These are phyloP conservation scores for Penicillium brasilianum DNA, from an alignment of 2,329 filamentous ascomycete genomes.

Conservation along the genomic window DNA sequence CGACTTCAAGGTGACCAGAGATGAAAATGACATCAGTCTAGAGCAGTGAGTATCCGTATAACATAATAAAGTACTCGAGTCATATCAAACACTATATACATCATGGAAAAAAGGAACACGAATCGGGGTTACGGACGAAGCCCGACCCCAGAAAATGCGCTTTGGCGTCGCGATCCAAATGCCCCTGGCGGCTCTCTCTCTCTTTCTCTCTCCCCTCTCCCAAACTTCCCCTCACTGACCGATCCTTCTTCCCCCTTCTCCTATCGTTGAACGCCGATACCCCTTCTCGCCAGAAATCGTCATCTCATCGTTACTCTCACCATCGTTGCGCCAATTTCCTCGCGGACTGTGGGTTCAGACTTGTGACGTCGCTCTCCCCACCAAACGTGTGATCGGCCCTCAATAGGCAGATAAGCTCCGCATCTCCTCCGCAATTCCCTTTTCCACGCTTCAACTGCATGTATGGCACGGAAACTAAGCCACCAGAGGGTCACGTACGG, in stretches of 20 bases:
- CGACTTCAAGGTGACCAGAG: neutral
- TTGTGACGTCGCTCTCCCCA: slow-evolving; percentile 33
- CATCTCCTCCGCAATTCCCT: slow-evolving; percentile 37
- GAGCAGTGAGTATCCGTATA: neutral
- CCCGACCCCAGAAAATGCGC: slow-evolving; percentile 14
- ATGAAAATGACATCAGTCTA: neutral
- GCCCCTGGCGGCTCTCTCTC: slow-evolving; percentile 24
- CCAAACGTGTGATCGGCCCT: slow-evolving; percentile 33
- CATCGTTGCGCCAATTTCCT: neutral
- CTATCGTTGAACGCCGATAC: neutral
- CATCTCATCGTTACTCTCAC: neutral
- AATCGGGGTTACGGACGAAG: slow-evolving; percentile 6
- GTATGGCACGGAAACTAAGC: slow-evolving; percentile 71
- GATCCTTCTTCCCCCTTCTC: slow-evolving; percentile 6
- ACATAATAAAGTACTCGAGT: neutral
- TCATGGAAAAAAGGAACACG: neutral
- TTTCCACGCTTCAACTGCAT: slow-evolving; percentile 31
- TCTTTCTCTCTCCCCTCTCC: slow-evolving; percentile 9
- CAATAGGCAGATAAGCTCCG: slow-evolving; percentile 36
- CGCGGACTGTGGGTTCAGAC: slow-evolving; percentile 1
- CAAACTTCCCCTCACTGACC: slow-evolving; percentile 40
- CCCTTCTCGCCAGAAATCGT: neutral
- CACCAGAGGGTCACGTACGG: slow-evolving; percentile 72
- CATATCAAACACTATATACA: neutral
- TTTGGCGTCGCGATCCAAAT: slow-evolving; percentile 21